Conservation (phyloP, 352 stramenopile genomes). For the Phytopythium cucurbitacearum region DNA sequence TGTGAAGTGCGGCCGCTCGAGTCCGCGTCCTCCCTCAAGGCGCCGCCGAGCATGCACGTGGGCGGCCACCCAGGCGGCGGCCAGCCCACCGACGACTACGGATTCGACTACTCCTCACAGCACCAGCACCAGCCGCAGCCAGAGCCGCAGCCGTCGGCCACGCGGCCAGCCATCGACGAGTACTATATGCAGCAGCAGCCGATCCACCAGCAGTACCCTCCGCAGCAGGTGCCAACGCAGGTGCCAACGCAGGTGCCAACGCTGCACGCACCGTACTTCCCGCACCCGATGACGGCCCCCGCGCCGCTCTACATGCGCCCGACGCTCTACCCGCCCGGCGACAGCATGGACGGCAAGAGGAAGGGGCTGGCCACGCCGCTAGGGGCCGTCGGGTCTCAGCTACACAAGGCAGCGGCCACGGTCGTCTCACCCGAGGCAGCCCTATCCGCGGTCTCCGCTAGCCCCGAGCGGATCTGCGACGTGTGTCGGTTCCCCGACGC, state of each 20-base stretch:
- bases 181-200: constrained; percentile 4
- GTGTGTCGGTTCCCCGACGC: constrained; percentile 77
- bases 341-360: too few relatives aligned
- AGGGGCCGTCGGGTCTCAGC: too few relatives aligned
- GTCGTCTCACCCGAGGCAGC: too few relatives aligned
- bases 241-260: neutral
- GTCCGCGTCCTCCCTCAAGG: too few relatives aligned
- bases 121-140: constrained; percentile 9
- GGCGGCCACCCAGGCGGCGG: too few relatives aligned
- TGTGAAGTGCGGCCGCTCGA: constrained; percentile 4
- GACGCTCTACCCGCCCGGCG: constrained; percentile 1
- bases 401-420: too few relatives aligned
- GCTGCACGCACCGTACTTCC: constrained; percentile 3
- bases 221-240: neutral
- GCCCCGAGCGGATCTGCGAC: constrained; percentile 46
- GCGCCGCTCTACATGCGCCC: neutral
- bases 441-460: too few relatives aligned
- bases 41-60: too few relatives aligned
- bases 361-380: too few relatives aligned
- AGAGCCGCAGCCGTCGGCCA: constrained; percentile 1
- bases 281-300: neutral
- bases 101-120: neutral
- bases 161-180: constrained; percentile 5
- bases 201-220: neutral
- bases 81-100: too few relatives aligned